Evolutionary conservation across 139 green algal species (phyloP).

Genomic region (Klebsormidium nitens): DNA sequence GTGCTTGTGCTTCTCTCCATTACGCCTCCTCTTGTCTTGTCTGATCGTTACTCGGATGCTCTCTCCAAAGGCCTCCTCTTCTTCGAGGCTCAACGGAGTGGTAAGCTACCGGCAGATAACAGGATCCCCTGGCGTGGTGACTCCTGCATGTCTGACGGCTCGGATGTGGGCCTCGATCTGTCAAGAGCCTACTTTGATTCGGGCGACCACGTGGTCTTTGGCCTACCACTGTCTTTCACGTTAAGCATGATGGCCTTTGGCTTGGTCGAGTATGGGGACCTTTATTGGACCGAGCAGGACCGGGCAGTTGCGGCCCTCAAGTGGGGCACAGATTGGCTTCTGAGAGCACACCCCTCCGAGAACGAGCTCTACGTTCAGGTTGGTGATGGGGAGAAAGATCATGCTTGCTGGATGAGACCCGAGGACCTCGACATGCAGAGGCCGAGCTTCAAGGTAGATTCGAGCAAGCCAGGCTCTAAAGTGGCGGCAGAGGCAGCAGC

Average conservation of each 20-base stretch:
- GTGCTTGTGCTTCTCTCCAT: too few species aligned
- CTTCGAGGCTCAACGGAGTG: constrained; percentile 46
- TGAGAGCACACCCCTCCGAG: constrained; percentile 42
- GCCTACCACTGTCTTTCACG: constrained; percentile 36
- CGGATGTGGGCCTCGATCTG: constrained; percentile 14
- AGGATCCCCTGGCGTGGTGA: constrained; percentile 43
- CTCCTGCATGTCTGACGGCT: constrained; percentile 24
- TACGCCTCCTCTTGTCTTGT: too few species aligned
- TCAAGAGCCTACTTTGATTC: constrained; percentile 48
- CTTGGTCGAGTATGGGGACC: constrained; percentile 30
- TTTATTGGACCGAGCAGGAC: constrained; percentile 25
- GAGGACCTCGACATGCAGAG: too few species aligned
- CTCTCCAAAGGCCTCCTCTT: constrained; percentile 42
- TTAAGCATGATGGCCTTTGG: constrained; percentile 29
- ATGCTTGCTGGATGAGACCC: too few species aligned
- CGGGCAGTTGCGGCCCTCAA: constrained; percentile 18
- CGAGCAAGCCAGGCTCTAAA: too few species aligned
- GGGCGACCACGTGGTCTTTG: constrained; percentile 48
- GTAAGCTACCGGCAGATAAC: constrained; percentile 36
- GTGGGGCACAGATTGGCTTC: constrained; percentile 43
- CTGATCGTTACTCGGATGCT: too few species aligned
- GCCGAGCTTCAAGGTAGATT: too few species aligned
- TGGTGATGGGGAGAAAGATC: too few species aligned
- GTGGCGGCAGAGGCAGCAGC: too few species aligned
- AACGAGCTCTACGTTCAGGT: constrained; percentile 48